Conservation (phyloP, 2,329 filamentous ascomycete species). For the Trichoderma oligosporum region DNA sequence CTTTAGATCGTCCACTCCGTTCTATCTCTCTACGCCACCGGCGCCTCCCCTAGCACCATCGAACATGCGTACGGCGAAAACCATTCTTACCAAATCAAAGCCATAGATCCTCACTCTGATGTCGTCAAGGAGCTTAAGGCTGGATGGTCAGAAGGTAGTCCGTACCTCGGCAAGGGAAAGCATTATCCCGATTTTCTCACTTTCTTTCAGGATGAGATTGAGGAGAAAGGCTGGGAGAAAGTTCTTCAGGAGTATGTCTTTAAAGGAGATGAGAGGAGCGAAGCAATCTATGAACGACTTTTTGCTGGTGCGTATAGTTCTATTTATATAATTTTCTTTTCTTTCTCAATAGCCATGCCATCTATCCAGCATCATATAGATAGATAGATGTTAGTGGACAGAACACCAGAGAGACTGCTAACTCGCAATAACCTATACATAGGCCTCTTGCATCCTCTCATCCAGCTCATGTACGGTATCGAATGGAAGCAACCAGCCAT, state of each 20-base stretch:
- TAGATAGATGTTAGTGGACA: too few species aligned
- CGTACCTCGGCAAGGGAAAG: slow-evolving; percentile 58
- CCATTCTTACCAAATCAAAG: slow-evolving; percentile 60
- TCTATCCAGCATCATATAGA: too few species aligned
- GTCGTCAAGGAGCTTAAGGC: slow-evolving; percentile 52
- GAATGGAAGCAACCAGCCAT: slow-evolving; percentile 80
- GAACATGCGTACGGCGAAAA: slow-evolving; percentile 63
- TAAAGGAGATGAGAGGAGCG: slow-evolving; percentile 57
- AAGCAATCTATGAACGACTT: slow-evolving; percentile 66
- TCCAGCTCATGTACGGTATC: slow-evolving; percentile 80
- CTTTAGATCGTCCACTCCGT: slow-evolving; percentile 68
- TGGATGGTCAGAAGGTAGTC: slow-evolving; percentile 51
- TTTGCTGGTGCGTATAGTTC: slow-evolving; percentile 53
- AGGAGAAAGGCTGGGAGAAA: slow-evolving; percentile 54
- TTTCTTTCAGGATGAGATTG: slow-evolving; percentile 74
- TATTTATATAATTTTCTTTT: neutral
- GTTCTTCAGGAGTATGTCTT: slow-evolving; percentile 68
- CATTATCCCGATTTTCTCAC: slow-evolving; percentile 70
- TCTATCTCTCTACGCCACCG: slow-evolving; percentile 71
- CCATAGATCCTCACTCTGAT: slow-evolving; percentile 43
- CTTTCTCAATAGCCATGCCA: neutral
- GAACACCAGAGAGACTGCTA: neutral
- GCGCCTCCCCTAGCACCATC: slow-evolving; percentile 58
- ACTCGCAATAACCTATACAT: neutral
- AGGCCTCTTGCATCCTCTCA: slow-evolving; percentile 74